Conservation (phyloP, 257 asterid genomes). For the Oldenlandia corymbosa region DNA sequence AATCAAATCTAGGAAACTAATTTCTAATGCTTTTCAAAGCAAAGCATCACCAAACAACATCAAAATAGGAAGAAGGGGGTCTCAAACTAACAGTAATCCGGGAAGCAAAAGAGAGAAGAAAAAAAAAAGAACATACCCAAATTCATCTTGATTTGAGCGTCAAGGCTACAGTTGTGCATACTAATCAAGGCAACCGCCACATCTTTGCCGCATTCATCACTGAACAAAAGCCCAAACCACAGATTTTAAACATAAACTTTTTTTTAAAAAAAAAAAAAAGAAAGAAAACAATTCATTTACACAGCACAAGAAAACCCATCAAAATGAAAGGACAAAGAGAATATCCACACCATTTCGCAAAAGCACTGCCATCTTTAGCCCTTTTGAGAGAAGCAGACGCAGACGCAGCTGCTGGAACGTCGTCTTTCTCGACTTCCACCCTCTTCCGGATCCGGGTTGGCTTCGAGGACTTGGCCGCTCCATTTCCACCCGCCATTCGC, state of each 20-base stretch:
- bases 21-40: not conserved
- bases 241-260: not conserved
- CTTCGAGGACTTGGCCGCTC: slow-evolving; percentile 8
- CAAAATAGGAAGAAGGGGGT: no score
- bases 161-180: slow-evolving; percentile 74
- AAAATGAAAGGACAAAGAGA: not conserved
- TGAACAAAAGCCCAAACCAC: slow-evolving; percentile 19
- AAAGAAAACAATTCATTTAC: not conserved
- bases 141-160: slow-evolving; percentile 74
- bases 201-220: slow-evolving; percentile 65
- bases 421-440: slow-evolving; percentile 4
- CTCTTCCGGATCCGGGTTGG: slow-evolving; percentile 13
- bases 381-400: slow-evolving; percentile 13
- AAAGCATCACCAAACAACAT: not conserved
- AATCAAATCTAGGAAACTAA: not conserved
- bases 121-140: slow-evolving; percentile 35
- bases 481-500: slow-evolving; percentile 14
- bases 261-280: not conserved
- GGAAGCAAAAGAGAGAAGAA: no score
- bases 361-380: slow-evolving; percentile 87
- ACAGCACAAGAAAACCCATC: not conserved
- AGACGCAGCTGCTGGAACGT: not conserved
- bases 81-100: no score
- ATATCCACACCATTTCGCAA: slow-evolving; percentile 54
- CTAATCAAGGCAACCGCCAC: slow-evolving; percentile 75